These are phyloP conservation scores for Tetracentron sinense DNA, from an alignment of 164 flowering plant species.

Conservation along the genomic window DNA sequence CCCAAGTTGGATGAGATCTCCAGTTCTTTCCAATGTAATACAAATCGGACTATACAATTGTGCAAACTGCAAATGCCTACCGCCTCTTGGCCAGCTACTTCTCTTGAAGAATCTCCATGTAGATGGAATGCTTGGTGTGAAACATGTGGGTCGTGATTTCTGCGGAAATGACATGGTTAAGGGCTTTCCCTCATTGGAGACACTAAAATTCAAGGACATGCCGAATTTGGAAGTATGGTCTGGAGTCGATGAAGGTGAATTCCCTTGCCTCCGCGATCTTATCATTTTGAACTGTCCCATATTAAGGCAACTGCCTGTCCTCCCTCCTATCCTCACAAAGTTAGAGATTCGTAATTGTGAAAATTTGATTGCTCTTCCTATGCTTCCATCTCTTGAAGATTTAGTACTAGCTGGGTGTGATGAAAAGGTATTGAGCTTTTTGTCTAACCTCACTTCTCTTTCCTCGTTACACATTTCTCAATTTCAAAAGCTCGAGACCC, in stretches of 20 bases:
- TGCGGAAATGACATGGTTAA: not conserved
- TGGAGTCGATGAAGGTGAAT: constrained; percentile 3
- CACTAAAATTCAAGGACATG: not conserved
- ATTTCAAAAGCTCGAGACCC: not conserved
- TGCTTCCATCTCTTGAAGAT: not conserved
- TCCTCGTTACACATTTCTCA: not conserved
- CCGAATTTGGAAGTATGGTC: not conserved
- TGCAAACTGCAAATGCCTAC: constrained; percentile 3
- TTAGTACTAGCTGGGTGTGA: not conserved
- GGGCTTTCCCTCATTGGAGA: constrained; percentile 8
- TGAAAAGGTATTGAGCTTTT: not conserved
- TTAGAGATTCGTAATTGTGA: not conserved
- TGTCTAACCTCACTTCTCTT: constrained; percentile 2
- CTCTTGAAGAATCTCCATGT: not conserved
- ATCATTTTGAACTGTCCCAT: not conserved
- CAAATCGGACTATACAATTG: not conserved
- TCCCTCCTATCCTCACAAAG: not conserved
- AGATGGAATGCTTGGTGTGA: not conserved
- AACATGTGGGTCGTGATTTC: not conserved
- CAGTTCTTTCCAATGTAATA: not conserved
- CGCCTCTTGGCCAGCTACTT: constrained; percentile 9
- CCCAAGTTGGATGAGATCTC: constrained; percentile 11
- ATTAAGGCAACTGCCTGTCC: not conserved
- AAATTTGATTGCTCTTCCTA: not conserved
- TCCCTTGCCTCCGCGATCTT: constrained; percentile 6